These are phyloP conservation scores for Metarhizium guizhouense DNA, from an alignment of 2,329 filamentous ascomycete species.

Conservation along the genomic window DNA sequence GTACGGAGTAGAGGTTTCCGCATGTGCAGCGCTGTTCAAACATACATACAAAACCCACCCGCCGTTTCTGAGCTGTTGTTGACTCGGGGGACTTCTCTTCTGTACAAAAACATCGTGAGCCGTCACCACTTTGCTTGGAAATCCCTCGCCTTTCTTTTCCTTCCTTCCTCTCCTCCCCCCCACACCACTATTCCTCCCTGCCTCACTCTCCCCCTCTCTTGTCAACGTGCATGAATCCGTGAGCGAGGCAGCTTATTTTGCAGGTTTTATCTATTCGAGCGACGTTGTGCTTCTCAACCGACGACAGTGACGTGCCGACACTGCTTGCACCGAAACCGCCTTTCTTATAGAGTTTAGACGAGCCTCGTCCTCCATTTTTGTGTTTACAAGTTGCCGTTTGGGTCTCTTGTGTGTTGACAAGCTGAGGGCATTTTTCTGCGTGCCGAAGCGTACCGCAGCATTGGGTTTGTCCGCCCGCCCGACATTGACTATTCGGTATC, in stretches of 20 bases:
- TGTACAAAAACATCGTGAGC: slow-evolving; percentile 25
- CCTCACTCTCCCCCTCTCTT: background rate
- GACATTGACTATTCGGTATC: background rate
- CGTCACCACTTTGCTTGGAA: slow-evolving; percentile 1
- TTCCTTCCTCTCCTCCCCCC: background rate
- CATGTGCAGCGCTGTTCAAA: background rate
- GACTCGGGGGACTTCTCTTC: slow-evolving; percentile 1
- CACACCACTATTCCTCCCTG: background rate
- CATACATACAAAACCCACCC: background rate
- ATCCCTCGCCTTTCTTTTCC: background rate
- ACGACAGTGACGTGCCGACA: background rate
- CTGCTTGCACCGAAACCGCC: background rate
- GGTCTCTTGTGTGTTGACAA: background rate
- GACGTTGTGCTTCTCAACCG: background rate
- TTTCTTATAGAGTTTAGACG: background rate
- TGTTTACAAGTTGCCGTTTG: background rate
- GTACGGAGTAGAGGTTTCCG: background rate
- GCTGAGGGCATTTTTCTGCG: background rate
- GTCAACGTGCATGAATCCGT: background rate
- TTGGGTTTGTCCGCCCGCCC: background rate
- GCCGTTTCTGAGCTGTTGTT: background rate
- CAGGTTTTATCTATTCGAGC: background rate
- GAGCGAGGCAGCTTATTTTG: background rate
- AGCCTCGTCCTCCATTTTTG: background rate
- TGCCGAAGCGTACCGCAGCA: background rate